These are phyloP conservation scores for Scedosporium minutisporum DNA, from an alignment of 2,329 filamentous ascomycete species.

Conservation along the genomic window DNA sequence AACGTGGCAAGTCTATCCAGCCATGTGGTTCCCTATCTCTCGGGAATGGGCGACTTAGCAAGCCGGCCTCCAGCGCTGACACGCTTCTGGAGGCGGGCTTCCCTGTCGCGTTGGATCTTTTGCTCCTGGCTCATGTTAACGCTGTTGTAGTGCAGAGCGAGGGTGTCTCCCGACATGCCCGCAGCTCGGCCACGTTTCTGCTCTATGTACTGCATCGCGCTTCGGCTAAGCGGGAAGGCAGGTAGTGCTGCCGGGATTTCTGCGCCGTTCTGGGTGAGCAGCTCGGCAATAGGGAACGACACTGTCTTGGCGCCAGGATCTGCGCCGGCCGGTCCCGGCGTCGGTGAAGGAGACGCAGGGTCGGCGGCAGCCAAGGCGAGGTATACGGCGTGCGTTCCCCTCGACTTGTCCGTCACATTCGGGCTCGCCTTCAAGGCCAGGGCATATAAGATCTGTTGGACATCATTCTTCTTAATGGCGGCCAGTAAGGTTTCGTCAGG, in stretches of 20 bases:
- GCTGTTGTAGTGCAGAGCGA: slow-evolving; percentile 33
- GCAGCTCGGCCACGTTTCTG: slow-evolving; percentile 51
- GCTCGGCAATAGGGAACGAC: slow-evolving; percentile 81
- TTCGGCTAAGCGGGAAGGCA: slow-evolving; percentile 72
- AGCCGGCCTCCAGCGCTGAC: slow-evolving; percentile 69
- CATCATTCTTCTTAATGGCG: slow-evolving; percentile 92
- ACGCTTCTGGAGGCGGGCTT: slow-evolving; percentile 65
- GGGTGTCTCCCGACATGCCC: slow-evolving; percentile 40
- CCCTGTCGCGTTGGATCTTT: slow-evolving; percentile 48
- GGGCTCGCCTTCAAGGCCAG: slow-evolving; percentile 79
- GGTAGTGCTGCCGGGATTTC: slow-evolving; percentile 69
- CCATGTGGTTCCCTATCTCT: slow-evolving; percentile 39
- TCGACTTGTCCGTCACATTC: slow-evolving; percentile 75
- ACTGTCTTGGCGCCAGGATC: slow-evolving; percentile 38
- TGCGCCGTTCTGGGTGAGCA: slow-evolving; percentile 88
- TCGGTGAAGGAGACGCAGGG: slow-evolving; percentile 62
- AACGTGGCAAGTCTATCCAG: slow-evolving; percentile 9
- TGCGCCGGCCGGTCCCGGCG: slow-evolving; percentile 30
- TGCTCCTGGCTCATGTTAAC: slow-evolving; percentile 4
- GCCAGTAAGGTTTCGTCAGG: slow-evolving; percentile 84
- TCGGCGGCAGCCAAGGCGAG: slow-evolving; percentile 88
- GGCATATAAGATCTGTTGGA: slow-evolving; percentile 85
- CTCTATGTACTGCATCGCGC: slow-evolving; percentile 76
- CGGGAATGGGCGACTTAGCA: slow-evolving; percentile 53
- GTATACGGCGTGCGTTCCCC: slow-evolving; percentile 82